Conservation (phyloP, 2,329 filamentous ascomycete genomes). For the Pseudogymnoascus sp. region DNA sequence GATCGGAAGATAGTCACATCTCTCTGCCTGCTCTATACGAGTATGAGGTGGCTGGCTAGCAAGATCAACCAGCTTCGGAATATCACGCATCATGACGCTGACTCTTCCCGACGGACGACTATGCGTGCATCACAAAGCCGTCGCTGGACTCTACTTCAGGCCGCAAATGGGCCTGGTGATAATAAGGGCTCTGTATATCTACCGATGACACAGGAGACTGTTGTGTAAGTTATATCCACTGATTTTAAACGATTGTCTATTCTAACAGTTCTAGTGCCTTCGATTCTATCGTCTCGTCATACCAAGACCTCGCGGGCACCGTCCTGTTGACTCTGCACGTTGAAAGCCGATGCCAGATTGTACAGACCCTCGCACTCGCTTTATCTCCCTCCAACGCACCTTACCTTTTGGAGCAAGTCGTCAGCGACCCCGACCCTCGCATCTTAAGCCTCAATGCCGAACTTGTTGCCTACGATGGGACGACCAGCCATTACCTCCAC, state of each 20-base stretch:
- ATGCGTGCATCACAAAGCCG: conserved; percentile 39
- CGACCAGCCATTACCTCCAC: conserved; percentile 64
- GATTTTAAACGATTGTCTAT: conserved; percentile 9
- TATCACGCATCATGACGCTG: conserved; percentile 65
- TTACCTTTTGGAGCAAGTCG: conserved; percentile 61
- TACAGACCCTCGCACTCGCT: conserved; percentile 64
- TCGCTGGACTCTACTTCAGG: conserved; percentile 75
- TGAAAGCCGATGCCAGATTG: conserved; percentile 77
- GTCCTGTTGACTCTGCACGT: conserved; percentile 81
- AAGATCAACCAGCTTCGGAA: conserved; percentile 75
- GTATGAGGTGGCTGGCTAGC: conserved; percentile 93
- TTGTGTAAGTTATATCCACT: conserved; percentile 48
- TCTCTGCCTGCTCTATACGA: conserved; percentile 85
- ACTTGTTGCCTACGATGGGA: conserved; percentile 82
- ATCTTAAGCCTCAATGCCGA: conserved; percentile 79
- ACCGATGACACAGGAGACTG: conserved; percentile 79
- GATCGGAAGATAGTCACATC: conserved; percentile 80
- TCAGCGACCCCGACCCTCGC: conserved; percentile 67
- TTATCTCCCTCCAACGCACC: conserved; percentile 53
- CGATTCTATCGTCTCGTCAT: conserved; percentile 76
- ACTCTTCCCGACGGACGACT: conserved; percentile 45
- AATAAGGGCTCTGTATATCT: conserved; percentile 67
- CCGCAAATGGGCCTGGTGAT: conserved; percentile 46
- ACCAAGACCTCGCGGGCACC: conserved; percentile 69
- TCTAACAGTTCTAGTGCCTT: conserved; percentile 53